These are phyloP conservation scores for Chimonanthus salicifolius DNA, from an alignment of 164 flowering plant species.

Conservation along the genomic window DNA sequence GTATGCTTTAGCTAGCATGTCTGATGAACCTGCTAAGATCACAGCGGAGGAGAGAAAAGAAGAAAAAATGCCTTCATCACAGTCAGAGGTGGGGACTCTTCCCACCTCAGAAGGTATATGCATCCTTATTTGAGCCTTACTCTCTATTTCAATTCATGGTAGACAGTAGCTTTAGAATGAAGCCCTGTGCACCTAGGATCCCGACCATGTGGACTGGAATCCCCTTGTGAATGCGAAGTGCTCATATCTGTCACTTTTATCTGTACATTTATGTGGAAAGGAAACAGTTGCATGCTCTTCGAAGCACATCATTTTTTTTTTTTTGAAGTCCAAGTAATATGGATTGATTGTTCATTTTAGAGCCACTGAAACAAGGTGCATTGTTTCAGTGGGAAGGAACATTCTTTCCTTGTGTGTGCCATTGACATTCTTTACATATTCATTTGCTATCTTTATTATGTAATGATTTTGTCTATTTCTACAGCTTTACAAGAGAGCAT, in stretches of 20 bases:
- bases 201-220: background rate
- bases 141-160: background rate
- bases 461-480: conserved; percentile 11
- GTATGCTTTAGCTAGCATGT: conserved; percentile 57
- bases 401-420: background rate
- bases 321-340: background rate
- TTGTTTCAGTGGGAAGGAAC: background rate
- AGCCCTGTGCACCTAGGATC: background rate
- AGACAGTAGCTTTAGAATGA: background rate
- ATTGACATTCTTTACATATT: background rate
- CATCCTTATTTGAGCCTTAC: background rate
- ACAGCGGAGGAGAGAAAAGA: conserved; percentile 16
- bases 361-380: background rate
- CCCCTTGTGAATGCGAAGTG: background rate
- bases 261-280: no score
- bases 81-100: conserved; percentile 15
- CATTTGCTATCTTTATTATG: background rate
- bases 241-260: no score
- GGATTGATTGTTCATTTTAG: background rate
- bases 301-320: background rate
- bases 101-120: conserved; percentile 27
- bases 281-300: background rate
- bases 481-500: conserved; percentile 27
- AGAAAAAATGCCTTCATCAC: conserved; percentile 12
- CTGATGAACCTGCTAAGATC: conserved; percentile 21